A percentile compares a stretch with the other conserved stretches of the same genome.
Evolutionary conservation across 1,139 yeast species (phyloP).

Genomic region (Williopsis jadinii): DNA sequence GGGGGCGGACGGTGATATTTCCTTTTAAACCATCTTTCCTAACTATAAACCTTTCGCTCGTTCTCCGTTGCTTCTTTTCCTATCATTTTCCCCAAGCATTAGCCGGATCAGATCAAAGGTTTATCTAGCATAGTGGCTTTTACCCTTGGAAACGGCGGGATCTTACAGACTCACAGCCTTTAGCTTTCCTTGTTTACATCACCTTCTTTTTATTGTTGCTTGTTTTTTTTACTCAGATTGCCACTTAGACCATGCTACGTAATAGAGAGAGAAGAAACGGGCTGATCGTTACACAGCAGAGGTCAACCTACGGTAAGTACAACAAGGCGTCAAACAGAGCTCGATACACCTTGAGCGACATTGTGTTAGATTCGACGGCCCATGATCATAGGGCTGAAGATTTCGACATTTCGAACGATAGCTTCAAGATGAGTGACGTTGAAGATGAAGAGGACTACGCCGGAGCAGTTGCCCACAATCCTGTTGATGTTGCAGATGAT

Average conservation of each 20-base stretch:
- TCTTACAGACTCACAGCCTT: no score
- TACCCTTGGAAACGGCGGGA: no score
- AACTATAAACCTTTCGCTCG: no score
- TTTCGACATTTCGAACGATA: constrained; percentile 20
- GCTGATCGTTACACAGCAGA: constrained; percentile 14
- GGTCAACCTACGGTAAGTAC: constrained; percentile 18
- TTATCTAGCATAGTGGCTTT: no score
- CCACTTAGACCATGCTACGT: constrained; percentile 7
- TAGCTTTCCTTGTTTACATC: no score
- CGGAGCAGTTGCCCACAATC: not conserved
- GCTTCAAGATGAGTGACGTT: constrained; percentile 16
- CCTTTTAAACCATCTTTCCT: no score
- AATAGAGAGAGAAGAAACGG: constrained; percentile 22
- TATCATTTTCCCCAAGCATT: no score
- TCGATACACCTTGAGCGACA: constrained; percentile 16
- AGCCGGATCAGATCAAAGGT: no score
- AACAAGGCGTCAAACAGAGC: constrained; percentile 17
- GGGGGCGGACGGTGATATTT: no score
- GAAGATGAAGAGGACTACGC: constrained; percentile 1
- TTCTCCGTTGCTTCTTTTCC: no score
- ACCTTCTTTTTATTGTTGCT: not conserved
- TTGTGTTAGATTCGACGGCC: constrained; percentile 12
- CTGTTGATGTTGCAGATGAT: constrained; percentile 1
- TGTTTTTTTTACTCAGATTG: not conserved
- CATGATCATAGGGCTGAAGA: constrained; percentile 6